A percentile compares a stretch with the other conserved stretches of the same genome.
phyloP scores from a whole-genome alignment of 2,329 filamentous ascomycete species.

The Aspergillus unguis region DNA sequence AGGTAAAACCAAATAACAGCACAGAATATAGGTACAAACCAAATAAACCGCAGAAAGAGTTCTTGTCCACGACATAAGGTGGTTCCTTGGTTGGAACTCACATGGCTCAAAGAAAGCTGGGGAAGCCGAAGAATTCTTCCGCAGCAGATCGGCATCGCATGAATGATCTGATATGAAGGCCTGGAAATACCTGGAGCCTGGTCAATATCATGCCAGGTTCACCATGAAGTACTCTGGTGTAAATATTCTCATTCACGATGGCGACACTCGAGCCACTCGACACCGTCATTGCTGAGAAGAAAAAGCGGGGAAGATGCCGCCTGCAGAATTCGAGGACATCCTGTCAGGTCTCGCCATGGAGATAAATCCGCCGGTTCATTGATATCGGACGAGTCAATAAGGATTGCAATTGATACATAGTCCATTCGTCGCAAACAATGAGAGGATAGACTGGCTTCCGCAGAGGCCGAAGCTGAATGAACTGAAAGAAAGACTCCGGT shows the following conservation, averaged over 20 bases:
- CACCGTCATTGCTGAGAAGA: not conserved
- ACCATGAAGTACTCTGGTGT: not conserved
- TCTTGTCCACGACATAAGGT: slow-evolving; percentile 1
- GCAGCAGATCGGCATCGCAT: slow-evolving; percentile 5
- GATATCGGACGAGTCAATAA: too few species aligned
- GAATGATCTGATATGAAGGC: not conserved
- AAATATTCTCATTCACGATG: too few species aligned
- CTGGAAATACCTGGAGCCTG: not conserved
- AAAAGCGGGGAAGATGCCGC: slow-evolving; percentile 19
- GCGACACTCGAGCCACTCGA: too few species aligned
- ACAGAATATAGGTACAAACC: slow-evolving; percentile 6
- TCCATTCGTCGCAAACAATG: not conserved
- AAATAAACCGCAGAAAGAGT: not conserved
- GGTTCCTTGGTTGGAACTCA: slow-evolving; percentile 11
- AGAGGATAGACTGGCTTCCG: not conserved
- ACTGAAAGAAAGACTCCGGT: not conserved
- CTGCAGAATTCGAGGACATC: slow-evolving; percentile 1
- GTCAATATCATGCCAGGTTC: not conserved
- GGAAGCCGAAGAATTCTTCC: slow-evolving; percentile 4
- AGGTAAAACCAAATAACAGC: slow-evolving; percentile 6
- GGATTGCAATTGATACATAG: too few species aligned
- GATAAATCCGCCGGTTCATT: too few species aligned
- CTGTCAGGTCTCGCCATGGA: not conserved
- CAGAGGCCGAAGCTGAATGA: not conserved
- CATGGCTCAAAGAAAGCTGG: slow-evolving; percentile 4